Base-by-base conservation (phyloP, 2,329 filamentous ascomycete genomes). In the Cylindrodendrum hubeiense region DNA sequence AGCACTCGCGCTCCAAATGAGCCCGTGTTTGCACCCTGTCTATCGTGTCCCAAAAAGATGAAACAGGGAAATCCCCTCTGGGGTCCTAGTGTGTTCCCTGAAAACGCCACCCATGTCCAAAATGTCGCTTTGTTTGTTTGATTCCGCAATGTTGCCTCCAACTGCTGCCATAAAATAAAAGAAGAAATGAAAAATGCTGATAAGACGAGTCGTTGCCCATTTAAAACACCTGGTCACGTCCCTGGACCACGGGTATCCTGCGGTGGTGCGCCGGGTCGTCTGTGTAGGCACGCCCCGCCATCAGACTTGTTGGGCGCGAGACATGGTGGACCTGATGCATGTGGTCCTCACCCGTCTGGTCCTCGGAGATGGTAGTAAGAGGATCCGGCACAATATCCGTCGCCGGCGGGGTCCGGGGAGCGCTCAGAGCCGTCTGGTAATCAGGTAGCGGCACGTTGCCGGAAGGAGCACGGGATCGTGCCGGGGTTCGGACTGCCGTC, bases 401-500 rank as follows among this genome's bases (percentile, higher is more conserved):
- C 21, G 79, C 78, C 1, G 81, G 81, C 2, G 85, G 83, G 13
- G 86, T 85, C 21, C 77, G 76, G 6, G 88, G 87, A 28, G 83
- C 83, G 70, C 84, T 87, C 46, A 87, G 80, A 1, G 88, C 90
- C 3, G 90, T 86, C 60, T 86, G 80, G 74, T 94, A 94, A 74
- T 92, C 89, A 0, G 92, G 92, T 6, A 93, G 84, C 13, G 79
- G 79, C 5, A 81, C 77, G 33, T 83, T 83, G 22, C 84, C 83
- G 7, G 84, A 79, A 46, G 83, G 83, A 52, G 81, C 84, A 15
- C 83, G 83, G 34, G 85, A 83, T 54, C 87, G 84, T 17, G 89
- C 86, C 5, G 89, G 88, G 0, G 90, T 88, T 67, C 87, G 88
- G 26, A 94, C 88, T 0, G 92, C 92, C 1, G 92, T 94, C 17